These are phyloP conservation scores for Plasmodium fragile DNA, from an alignment of 169 alveolate species.

Conservation along the genomic window DNA sequence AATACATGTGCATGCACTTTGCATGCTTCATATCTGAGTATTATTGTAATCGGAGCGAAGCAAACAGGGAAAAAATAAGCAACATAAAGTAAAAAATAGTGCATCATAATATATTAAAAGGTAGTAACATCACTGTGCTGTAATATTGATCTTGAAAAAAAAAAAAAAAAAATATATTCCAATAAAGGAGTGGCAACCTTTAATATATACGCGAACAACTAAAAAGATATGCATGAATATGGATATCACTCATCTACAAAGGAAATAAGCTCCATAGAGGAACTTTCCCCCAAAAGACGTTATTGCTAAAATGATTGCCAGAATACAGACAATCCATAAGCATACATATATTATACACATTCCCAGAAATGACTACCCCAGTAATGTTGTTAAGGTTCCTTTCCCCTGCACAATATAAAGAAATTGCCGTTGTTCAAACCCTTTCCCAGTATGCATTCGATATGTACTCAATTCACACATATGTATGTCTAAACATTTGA, in stretches of 20 bases:
- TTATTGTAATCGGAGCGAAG: not conserved
- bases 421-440: not conserved
- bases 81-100: not conserved
- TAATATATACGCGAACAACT: not conserved
- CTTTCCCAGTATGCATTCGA: not conserved
- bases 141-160: not conserved
- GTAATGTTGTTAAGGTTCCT: not conserved
- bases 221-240: not conserved
- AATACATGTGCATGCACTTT: not conserved
- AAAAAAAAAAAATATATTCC: not conserved
- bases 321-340: not conserved
- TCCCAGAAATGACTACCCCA: not conserved
- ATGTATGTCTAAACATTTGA: not conserved
- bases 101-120: not conserved
- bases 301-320: not conserved
- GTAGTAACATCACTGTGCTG: not conserved
- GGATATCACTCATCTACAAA: not conserved
- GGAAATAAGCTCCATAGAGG: not conserved
- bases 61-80: not conserved
- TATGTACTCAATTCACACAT: not conserved
- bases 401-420: not conserved
- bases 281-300: not conserved
- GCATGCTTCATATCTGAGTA: not conserved
- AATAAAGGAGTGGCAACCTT: not conserved
- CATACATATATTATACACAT: not conserved